Conservation (phyloP, 2,329 filamentous ascomycete genomes). For the Aspergillus persii region DNA sequence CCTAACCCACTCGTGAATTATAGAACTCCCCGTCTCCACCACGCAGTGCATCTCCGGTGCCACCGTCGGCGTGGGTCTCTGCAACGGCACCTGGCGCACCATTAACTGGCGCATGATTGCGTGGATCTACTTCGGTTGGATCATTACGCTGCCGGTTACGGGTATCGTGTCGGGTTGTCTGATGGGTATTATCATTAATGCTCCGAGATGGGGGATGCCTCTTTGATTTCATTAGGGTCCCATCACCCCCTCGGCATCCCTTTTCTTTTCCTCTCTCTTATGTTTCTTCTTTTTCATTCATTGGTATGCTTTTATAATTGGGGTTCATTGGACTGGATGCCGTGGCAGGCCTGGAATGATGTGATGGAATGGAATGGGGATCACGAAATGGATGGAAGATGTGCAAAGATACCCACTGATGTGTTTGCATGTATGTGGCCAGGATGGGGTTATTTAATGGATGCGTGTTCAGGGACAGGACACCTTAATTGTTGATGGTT, state of each 20-base stretch:
- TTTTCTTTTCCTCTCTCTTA: not conserved
- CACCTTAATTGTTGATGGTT: not conserved
- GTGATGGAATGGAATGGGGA: not conserved
- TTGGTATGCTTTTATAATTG: not conserved
- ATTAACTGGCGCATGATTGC: constrained; percentile 22
- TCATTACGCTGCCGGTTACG: constrained; percentile 16
- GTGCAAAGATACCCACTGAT: not conserved
- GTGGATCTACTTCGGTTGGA: constrained; percentile 21
- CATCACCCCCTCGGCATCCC: not conserved
- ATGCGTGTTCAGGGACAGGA: not conserved
- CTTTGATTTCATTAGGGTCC: not conserved
- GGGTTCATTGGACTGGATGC: not conserved
- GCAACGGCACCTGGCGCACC: constrained; percentile 19
- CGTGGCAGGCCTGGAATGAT: not conserved
- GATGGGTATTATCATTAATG: constrained; percentile 18
- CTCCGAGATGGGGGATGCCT: constrained; percentile 16
- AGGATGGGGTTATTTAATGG: not conserved
- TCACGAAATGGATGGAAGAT: not conserved
- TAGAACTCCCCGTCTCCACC: constrained; percentile 19
- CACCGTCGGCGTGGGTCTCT: constrained; percentile 19
- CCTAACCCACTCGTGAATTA: not conserved
- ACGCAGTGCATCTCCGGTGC: constrained; percentile 20
- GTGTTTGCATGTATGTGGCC: not conserved
- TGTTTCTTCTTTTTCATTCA: not conserved
- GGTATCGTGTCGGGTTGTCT: constrained; percentile 18